Conservation (phyloP, 805 yeast species). For the Monosporozyma unispora region DNA sequence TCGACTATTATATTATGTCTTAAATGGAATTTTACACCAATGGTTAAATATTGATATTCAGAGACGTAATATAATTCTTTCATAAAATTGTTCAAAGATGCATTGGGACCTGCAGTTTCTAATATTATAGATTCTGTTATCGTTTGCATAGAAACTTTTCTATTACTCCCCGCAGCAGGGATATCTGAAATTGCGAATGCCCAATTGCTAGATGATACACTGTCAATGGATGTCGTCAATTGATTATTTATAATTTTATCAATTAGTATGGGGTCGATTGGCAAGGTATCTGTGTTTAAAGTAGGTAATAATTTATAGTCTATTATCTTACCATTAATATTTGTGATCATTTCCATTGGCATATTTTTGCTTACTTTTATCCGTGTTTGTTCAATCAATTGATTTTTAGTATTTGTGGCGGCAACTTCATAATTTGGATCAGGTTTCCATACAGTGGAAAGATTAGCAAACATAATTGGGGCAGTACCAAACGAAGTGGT, state of each 20-base stretch:
- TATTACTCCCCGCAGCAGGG: conserved; percentile 60
- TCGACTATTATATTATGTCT: conserved; percentile 25
- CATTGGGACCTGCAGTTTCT: conserved; percentile 22
- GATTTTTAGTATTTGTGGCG: conserved; percentile 23
- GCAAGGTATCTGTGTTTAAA: conserved; percentile 9
- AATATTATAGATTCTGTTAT: conserved; percentile 44
- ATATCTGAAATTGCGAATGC: conserved; percentile 59
- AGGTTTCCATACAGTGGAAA: conserved; percentile 25
- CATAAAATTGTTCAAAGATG: conserved; percentile 34
- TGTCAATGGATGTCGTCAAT: neutral
- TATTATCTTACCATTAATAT: conserved; percentile 1
- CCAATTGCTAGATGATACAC: conserved; percentile 35
- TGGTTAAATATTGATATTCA: conserved; percentile 32
- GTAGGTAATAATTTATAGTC: conserved; percentile 16
- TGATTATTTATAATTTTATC: conserved; percentile 1
- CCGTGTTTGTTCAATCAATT: conserved; percentile 26
- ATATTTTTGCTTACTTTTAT: conserved; percentile 20
- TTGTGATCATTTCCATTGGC: conserved; percentile 12
- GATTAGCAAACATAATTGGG: conserved; percentile 22
- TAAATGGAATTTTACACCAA: conserved; percentile 24
- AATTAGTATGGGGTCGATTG: conserved; percentile 8
- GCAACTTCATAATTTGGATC: conserved; percentile 20
- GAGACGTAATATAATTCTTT: conserved; percentile 64
- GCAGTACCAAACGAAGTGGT: conserved; percentile 24
- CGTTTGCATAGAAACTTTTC: conserved; percentile 55